A percentile compares a stretch with the other conserved stretches of the same genome.
Evolutionary conservation across 345 rosid species (phyloP).

Genomic region (Eucalyptus sp.): DNA sequence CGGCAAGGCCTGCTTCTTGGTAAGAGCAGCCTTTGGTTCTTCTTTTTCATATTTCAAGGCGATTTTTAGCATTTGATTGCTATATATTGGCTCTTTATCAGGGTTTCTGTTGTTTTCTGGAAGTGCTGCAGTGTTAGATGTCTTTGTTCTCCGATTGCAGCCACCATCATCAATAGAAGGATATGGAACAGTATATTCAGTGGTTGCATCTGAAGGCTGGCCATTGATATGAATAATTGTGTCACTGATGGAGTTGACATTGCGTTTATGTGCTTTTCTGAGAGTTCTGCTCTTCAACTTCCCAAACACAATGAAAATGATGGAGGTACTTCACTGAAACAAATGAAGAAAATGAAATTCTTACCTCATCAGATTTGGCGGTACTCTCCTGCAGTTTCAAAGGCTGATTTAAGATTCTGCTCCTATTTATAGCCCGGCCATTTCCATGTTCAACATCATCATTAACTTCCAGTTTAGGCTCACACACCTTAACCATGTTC

Average conservation of each 20-base stretch:
- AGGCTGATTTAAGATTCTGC: conserved; percentile 12
- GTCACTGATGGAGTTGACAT: neutral
- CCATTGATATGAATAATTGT: neutral
- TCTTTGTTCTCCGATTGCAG: neutral
- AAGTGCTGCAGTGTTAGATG: conserved; percentile 1
- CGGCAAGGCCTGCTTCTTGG: neutral
- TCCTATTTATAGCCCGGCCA: neutral
- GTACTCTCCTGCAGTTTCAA: neutral
- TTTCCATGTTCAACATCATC: neutral
- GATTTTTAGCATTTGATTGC: conserved; percentile 8
- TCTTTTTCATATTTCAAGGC: neutral
- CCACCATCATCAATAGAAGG: neutral
- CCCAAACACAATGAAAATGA: neutral
- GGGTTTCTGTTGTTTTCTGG: neutral
- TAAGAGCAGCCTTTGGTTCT: conserved; percentile 1
- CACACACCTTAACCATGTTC: neutral
- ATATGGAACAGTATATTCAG: neutral
- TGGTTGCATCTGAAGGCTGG: conserved; percentile 12
- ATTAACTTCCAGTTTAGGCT: conserved; percentile 1
- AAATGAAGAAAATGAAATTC: neutral
- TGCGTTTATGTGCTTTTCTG: neutral
- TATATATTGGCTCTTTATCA: conserved; percentile 6
- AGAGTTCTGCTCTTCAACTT: neutral
- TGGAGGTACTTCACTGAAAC: neutral
- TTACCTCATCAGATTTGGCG: conserved; percentile 8